Evolutionary conservation across 1,284 basidiomycete species (phyloP), one percentile per base, ranked within the genome.

Genomic region (Leccinum pseudoinsigne): DNA sequence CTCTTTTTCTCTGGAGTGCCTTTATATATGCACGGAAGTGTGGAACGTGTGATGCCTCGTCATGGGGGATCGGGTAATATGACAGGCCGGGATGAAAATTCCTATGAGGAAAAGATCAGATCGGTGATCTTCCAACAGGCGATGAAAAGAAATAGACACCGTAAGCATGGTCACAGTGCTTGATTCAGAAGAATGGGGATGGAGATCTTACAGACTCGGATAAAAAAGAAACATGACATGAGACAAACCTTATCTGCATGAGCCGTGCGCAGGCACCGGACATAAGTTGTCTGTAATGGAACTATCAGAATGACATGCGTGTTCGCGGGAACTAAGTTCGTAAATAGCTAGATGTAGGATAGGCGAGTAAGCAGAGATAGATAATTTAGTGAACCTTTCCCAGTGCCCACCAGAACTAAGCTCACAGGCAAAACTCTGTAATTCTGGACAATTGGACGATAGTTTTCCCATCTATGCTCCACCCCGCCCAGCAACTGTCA

Each of bases 201-300:
- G 70, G 70, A 66, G 65, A 72, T 74, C 68, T 65, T 55, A 58
- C 65, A 53, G 66, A 67, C 59, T 36, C 62, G 71, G 71, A 69
- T 64, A 73, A 74, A 73, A 74, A 72, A 74, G 64, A 74, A 68
- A 64, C 71, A 16, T 62, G 68, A 64, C 72, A 74, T 74, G 74
- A 70, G 69, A 76, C 68, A 63, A 76, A 76, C 74, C 68, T 75
- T 76, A 59, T 65, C 68, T 69, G 50, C 58, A 60, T 57, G 62
- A 64, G 55, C 59, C 60, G 50, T 60, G 60, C 57, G 42, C 66
- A 76, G 74, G 72, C 60, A 76, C 73, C 62, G 36, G 71, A 36
- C 61, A 62, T 47, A 58, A n/a, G 34, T 60, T 45, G 55, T 58
- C 36, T 26, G 57, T 16, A 36, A 36, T 64, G 63, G 38, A 65